These are phyloP conservation scores for Grosmannia clavigera DNA, from an alignment of 2,329 filamentous ascomycete genomes.

Conservation along the genomic window DNA sequence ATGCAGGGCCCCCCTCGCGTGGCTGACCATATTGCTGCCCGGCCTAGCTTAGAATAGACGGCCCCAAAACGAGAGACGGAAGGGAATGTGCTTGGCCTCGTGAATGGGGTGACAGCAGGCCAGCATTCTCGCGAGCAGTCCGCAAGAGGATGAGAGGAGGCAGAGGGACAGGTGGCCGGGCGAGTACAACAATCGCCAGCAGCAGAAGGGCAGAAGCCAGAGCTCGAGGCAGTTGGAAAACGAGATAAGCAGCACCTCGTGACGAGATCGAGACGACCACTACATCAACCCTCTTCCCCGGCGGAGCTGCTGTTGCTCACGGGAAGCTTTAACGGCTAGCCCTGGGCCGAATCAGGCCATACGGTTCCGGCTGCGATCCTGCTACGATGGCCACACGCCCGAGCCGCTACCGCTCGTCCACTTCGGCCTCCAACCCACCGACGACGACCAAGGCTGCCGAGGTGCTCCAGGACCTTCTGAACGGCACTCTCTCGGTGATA, in stretches of 20 bases:
- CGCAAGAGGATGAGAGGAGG: slow-evolving; percentile 4
- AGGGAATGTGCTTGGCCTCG: not conserved
- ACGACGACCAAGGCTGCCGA: slow-evolving; percentile 48
- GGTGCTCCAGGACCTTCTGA: slow-evolving; percentile 42
- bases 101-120: not conserved
- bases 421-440: slow-evolving; percentile 43
- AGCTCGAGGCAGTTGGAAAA: not conserved
- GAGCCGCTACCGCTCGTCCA: slow-evolving; percentile 52
- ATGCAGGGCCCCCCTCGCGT: not conserved
- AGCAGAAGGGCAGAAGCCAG: not conserved
- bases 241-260: not conserved
- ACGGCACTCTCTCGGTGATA: slow-evolving; percentile 27
- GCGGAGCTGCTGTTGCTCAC: not conserved
- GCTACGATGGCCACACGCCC: slow-evolving; percentile 24
- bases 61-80: not conserved
- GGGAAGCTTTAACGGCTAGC: too few species aligned
- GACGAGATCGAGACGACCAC: not conserved
- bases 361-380: too few species aligned
- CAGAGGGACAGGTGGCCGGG: not conserved
- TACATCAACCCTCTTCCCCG: not conserved
- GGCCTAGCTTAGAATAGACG: not conserved
- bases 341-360: too few species aligned
- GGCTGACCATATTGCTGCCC: not conserved
- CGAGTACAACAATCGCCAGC: slow-evolving; percentile 1
- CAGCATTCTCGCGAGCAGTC: not conserved